Base-by-base conservation (phyloP, 2,329 filamentous ascomycete species). In the Corynespora cassiicola region DNA sequence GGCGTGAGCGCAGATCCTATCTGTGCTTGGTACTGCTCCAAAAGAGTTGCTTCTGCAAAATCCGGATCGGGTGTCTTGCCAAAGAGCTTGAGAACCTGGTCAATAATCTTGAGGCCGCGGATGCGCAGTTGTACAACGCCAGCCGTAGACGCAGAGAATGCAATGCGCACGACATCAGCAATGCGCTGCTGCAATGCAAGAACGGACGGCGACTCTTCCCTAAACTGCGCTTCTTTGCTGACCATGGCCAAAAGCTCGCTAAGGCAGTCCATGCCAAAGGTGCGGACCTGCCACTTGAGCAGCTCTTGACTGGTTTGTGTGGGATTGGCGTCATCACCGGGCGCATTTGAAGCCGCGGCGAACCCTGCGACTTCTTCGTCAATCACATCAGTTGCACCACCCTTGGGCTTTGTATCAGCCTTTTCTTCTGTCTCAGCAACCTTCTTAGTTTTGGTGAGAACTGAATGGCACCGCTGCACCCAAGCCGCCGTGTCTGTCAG, bases 331-430 rank as follows among this genome's bases (percentile, higher is more conserved):
- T 75, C 72, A 6, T 73, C 70, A 15, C 69, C 72, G 6, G 65
- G 74, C 3, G 75, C 79, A 17, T 83, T 85, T 18, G 78, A 78
- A 1, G 87, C 84, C n/a, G 85, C 82, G 20, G 91, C 91, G 61
- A 99, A 97, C 0, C 94, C 94, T 35, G 94, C 94, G 22, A 96
- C 92, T 66, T 99, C 95, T 64, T 99, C 94, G 62, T 99, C 94
- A 47, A 92, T 87, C 0, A 97, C 72, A 55, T 99, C 94, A n/a
- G 88, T 78, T 9, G 80, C 75, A 4, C 58, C 75, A n/a, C 46
- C 73, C 32, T 74, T 76, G 6, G 70, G 64, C 54, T 75, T 80
- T 8, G 74, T 67, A 4, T 75, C 70, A 8, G 67, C 63, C 12
- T 70, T 70, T 5, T 74, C 65, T 27, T 79, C 75, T 18, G 82